Evolutionary conservation across 805 yeast species (phyloP).

Genomic region (Yamadazyma nakazawae): DNA sequence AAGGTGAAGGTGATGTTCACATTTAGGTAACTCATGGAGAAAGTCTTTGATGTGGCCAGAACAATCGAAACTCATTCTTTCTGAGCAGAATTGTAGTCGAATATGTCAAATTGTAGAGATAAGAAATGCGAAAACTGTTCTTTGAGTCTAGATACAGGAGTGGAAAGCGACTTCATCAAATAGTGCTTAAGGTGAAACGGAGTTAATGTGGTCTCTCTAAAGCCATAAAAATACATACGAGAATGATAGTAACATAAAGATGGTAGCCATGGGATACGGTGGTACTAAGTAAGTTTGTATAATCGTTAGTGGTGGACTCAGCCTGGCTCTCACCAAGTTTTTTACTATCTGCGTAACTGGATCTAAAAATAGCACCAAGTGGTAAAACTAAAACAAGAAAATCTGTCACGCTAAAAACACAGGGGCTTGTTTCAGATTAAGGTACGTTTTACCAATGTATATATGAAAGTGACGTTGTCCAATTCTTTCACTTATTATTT

Average conservation of each 20-base stretch:
- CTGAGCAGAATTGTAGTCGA: background rate
- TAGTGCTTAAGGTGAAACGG: no score
- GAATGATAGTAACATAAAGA: no score
- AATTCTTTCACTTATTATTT: background rate
- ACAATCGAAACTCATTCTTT: slow-evolving; percentile 3
- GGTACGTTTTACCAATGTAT: background rate
- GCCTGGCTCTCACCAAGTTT: background rate
- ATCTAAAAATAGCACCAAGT: slow-evolving; percentile 1
- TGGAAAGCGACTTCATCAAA: no score
- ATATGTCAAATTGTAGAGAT: background rate
- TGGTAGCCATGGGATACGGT: no score
- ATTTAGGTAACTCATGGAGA: slow-evolving; percentile 71
- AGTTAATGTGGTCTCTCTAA: no score
- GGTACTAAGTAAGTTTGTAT: no score
- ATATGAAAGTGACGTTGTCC: no score
- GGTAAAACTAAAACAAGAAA: background rate
- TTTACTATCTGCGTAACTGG: background rate
- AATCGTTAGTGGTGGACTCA: background rate
- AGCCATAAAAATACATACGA: no score
- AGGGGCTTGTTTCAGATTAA: background rate
- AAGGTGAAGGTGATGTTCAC: slow-evolving; percentile 83
- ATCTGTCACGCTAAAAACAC: background rate
- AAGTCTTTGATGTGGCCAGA: slow-evolving; percentile 27
- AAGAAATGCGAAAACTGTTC: background rate
- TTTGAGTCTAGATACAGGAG: background rate